Evolutionary conservation across 1,139 yeast genomes (phyloP), one percentile per base, ranked within the genome.

Genomic region (Geotrichum citri-aurantii): DNA sequence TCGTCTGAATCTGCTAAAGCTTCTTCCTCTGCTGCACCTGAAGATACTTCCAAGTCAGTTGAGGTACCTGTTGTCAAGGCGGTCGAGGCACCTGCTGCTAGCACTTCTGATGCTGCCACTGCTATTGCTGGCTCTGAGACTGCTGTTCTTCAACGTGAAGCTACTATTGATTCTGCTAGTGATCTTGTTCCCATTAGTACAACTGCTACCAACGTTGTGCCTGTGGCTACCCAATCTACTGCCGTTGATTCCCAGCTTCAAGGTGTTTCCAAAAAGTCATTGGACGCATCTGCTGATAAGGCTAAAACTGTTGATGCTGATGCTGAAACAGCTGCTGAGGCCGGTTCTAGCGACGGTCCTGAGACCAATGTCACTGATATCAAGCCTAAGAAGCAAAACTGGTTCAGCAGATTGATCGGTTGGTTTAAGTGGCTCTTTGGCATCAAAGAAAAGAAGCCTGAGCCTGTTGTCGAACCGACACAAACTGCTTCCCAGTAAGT

Each of bases 381-480:
- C 12, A n/a, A 47, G 7, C 46, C 40, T 6, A 47, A 51, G 51
- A 10, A 26, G 14, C 48, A 48, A 14, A 50, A 47, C 31, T 56
- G 59, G 59, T 56, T 56, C 47, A 48, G 40, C 10, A 24, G 59
- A 23, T 8, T 56, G 26, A 48, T 56, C 42, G 52, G 42, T 48
- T 56, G 59, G 59, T 56, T 56, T 27, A 51, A 47, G n/a, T 56
- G 59, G 59, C 50, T 56, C 1, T 56, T 56, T 48, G 59, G 59
- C 24, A 21, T 56, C 31, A 49, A 49, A 37, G 33, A 47, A 2
- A 47, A 19, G 46, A 26, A 48, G 17, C 48, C 50, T 26, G 44
- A 17, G 12, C 26, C 33, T 55, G 50, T 14, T 3, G 56, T 37
- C 17, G 26, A 21, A 12, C 37, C n/a, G 12, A 21, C 26, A 17